Percentiles rank a stretch among this genome's conserved stretches.
Evolutionary conservation across 2,329 filamentous ascomycete species (phyloP).

Genomic region (Teratosphaeria zuluensis): DNA sequence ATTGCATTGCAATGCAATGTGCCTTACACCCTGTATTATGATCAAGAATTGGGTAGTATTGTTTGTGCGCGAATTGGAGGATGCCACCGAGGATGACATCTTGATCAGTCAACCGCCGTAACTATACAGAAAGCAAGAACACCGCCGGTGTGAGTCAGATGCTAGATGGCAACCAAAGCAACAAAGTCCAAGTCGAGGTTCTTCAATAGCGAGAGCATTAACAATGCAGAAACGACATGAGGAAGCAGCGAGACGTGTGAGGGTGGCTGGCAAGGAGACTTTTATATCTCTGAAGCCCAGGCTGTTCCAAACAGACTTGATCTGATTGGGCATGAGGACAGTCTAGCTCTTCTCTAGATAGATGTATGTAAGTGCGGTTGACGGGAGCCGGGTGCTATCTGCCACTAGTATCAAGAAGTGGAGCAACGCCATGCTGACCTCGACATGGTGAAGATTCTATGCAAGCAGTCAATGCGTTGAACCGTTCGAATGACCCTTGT

Average conservation of each 20-base stretch:
- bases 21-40: constrained; percentile 13
- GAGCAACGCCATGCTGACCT: background rate
- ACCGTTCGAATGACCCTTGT: background rate
- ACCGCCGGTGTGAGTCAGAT: background rate
- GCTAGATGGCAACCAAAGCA: background rate
- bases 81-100: background rate
- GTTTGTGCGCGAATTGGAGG: background rate
- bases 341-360: background rate
- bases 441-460: background rate
- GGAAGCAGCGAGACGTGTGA: background rate
- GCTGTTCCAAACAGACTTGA: background rate
- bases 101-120: background rate
- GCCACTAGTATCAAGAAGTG: background rate
- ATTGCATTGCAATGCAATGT: background rate
- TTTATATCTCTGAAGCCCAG: background rate
- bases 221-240: background rate
- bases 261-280: background rate
- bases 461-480: background rate
- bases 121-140: background rate
- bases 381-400: background rate
- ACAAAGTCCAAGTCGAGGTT: background rate
- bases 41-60: constrained; percentile 5
- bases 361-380: background rate
- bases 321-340: background rate
- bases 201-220: background rate